phyloP scores from a whole-genome alignment of 805 yeast species.

The Maudiozyma serrabonitensis region DNA sequence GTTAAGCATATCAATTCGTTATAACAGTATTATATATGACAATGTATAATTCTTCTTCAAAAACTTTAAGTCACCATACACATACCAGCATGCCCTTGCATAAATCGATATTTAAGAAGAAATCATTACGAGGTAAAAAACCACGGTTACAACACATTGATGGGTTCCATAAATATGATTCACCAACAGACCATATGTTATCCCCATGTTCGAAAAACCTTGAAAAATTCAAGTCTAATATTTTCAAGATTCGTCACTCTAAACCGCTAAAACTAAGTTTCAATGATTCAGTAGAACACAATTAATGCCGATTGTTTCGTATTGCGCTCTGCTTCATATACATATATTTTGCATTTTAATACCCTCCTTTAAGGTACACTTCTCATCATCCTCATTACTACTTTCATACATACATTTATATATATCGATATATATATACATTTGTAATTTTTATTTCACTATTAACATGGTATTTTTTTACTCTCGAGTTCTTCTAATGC shows the following conservation, averaged over 20 bases:
- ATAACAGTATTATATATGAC: too few relatives aligned
- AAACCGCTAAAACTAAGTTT: conserved; percentile 13
- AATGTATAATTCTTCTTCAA: too few relatives aligned
- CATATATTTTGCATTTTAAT: too few relatives aligned
- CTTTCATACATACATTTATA: neutral
- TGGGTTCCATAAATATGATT: conserved; percentile 25
- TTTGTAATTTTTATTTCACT: too few relatives aligned
- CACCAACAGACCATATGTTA: conserved; percentile 49
- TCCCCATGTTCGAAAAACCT: conserved; percentile 53
- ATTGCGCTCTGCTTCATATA: too few relatives aligned
- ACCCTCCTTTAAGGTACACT: too few relatives aligned
- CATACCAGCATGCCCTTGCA: conserved; percentile 7
- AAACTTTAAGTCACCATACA: neutral
- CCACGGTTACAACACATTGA: neutral
- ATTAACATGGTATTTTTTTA: neutral
- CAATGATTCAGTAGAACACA: neutral
- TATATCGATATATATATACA: too few relatives aligned
- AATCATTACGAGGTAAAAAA: neutral
- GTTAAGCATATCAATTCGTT: too few relatives aligned
- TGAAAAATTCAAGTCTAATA: conserved; percentile 34
- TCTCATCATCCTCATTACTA: too few relatives aligned
- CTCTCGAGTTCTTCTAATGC: neutral
- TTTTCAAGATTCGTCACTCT: conserved; percentile 11
- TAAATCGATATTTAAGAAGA: conserved; percentile 17
- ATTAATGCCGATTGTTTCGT: too few relatives aligned